Base-by-base conservation (phyloP, 257 asterid species). In the Mentha longifolia region DNA sequence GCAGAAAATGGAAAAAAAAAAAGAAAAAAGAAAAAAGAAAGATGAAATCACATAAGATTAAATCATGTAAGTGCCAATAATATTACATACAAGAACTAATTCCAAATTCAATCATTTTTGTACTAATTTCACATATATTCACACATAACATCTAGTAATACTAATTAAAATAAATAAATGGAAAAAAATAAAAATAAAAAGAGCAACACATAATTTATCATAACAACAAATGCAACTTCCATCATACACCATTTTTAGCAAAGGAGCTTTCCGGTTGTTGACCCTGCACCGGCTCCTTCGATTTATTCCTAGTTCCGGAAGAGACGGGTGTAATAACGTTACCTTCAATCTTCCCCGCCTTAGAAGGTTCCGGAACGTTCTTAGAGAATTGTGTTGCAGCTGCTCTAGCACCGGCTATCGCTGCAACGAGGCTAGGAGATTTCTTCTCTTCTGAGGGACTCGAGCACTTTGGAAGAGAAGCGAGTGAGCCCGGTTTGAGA, bases 331-430 rank as follows among this genome's bases (percentile, higher is more conserved):
- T 47, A 58, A 62, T 47, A 58, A 62, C 61, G 6, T 37, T 42
- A 11, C 68, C 75, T 57, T 57, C 74, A 10, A 25, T 30, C 16
- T 63, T 37, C 19, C 4, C 37, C 54, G 22, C 20, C 6, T 13
- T 65, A 4, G 62, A 30, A 60, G 75, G 65, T 55, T 49, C 76
- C 13, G 72, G 28, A 25, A 14, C 61, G 55, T 60, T 64, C 3
- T 61, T 92, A 0, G 92, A 77, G 72, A 83, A 92, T 56, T 90
- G 98, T 2, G 90, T 85, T 28, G 98, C 96, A 46, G 96, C 98
- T 5, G 84, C 89, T 64, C 85, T 84, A 3, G 98, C 98, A 22
- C 93, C 96, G 15, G 89, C 89, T 52, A 90, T 84, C 0, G 98
- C 97, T 52, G 91, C 89, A 33, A 51, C 82, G 5, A 92, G 90